A percentile compares a stretch with the other conserved stretches of the same genome.
Evolutionary conservation across 1,284 basidiomycete species (phyloP).

Genomic region (Stereum hirsutum): DNA sequence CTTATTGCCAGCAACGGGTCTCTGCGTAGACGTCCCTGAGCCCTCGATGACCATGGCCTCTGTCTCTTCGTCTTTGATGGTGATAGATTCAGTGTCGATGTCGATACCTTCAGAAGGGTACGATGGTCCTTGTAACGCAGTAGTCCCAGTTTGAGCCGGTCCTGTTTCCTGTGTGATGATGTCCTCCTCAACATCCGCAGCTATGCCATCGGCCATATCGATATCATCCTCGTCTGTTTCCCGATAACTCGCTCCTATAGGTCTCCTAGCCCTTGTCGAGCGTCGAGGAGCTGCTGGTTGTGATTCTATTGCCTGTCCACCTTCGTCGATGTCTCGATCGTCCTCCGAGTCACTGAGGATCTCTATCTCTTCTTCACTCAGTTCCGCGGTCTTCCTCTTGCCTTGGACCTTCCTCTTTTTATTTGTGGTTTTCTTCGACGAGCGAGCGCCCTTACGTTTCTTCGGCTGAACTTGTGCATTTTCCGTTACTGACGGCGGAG

Average conservation of each 20-base stretch:
- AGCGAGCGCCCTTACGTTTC: conserved; percentile 15
- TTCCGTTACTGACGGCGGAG: not conserved
- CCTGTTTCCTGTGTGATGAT: not conserved
- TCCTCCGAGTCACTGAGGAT: conserved; percentile 16
- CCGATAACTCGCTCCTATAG: conserved; percentile 12
- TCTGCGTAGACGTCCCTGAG: conserved; percentile 14
- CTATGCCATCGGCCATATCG: conserved; percentile 13
- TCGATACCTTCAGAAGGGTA: no score
- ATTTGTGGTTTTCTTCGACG: conserved; percentile 4
- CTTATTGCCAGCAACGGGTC: no score
- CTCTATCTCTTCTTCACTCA: conserved; percentile 18
- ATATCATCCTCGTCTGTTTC: conserved; percentile 15
- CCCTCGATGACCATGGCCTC: not conserved
- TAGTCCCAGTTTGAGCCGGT: not conserved
- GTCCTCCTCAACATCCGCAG: conserved; percentile 12
- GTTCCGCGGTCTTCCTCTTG: conserved; percentile 23
- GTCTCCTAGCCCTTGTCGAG: conserved; percentile 18
- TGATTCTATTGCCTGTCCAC: not conserved
- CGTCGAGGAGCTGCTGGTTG: conserved; percentile 14
- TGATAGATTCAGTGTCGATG: not conserved
- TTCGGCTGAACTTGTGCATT: conserved; percentile 6
- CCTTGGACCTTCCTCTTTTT: conserved; percentile 39
- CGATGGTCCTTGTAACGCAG: no score
- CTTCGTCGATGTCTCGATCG: conserved; percentile 12
- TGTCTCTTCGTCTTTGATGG: not conserved